Conservation (phyloP, 805 yeast genomes). For the Kluyveromyces siamensis region DNA sequence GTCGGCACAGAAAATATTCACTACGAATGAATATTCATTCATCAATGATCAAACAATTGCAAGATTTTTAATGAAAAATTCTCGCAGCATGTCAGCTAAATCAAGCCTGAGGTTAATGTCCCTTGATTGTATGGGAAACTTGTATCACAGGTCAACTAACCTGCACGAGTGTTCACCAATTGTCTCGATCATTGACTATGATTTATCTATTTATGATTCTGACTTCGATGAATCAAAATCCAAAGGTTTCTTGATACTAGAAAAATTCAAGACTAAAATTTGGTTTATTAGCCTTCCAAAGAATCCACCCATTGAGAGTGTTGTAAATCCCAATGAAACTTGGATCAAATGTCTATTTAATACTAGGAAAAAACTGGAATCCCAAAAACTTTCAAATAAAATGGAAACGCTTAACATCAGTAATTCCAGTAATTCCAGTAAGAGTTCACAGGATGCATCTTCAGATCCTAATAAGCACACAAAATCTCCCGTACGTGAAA, state of each 20-base stretch:
- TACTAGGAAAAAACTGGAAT: slow-evolving; percentile 49
- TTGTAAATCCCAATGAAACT: slow-evolving; percentile 39
- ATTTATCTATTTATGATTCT: slow-evolving; percentile 71
- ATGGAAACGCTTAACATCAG: slow-evolving; percentile 7
- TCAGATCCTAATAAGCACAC: background rate
- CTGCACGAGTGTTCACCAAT: slow-evolving; percentile 5
- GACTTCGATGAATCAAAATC: slow-evolving; percentile 55
- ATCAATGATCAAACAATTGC: slow-evolving; percentile 4
- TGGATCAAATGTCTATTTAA: slow-evolving; percentile 67
- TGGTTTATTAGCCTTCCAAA: slow-evolving; percentile 47
- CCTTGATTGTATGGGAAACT: slow-evolving; percentile 4
- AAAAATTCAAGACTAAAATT: slow-evolving; percentile 46
- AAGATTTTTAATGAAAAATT: slow-evolving; percentile 1
- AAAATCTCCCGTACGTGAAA: slow-evolving; percentile 10
- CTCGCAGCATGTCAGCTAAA: background rate
- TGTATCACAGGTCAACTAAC: background rate
- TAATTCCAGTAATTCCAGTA: slow-evolving; percentile 5
- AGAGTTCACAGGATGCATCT: slow-evolving; percentile 1
- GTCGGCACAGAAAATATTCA: background rate
- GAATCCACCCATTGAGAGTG: slow-evolving; percentile 30
- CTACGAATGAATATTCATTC: slow-evolving; percentile 3
- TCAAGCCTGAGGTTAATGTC: slow-evolving; percentile 4
- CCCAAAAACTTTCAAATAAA: slow-evolving; percentile 7
- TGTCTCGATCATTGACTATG: slow-evolving; percentile 31
- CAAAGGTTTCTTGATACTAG: slow-evolving; percentile 57